Evolutionary conservation across 257 asterid genomes (phyloP), one percentile per base, ranked within the genome.

Genomic region (Salvia miltiorrhiza): DNA sequence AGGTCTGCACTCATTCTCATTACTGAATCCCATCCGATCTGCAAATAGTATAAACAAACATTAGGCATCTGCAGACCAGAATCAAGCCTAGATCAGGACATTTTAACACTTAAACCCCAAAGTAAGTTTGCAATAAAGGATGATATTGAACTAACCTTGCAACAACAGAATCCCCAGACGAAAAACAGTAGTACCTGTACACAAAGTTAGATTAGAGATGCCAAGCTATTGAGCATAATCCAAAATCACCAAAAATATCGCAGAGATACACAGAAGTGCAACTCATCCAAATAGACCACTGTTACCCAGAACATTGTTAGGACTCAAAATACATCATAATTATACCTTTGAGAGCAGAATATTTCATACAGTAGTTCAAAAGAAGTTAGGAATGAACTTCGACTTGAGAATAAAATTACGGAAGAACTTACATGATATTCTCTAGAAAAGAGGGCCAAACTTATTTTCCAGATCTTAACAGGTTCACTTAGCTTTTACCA

Each of bases 1-100:
- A 88, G 84, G 86, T 89, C 96, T 67, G 69, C 88, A 65, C 97
- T 88, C 99, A 95, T 95, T 88, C 98, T 85, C 98, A 92, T 89
- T 70, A 95, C 99, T 52, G 99, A 90, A 81, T 92, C 96, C 99
- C 98, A 89, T 82, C 98, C 94, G 63, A 95, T 80, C 99, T 95
- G 91, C 81, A 76, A 77, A 80, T 60, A 67, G 65, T 35, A 48
- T 47, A 60, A 39, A 67, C 20, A 72, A 44, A 70, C 61, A 79
- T 41, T 74, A 43, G 78, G 20, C 70, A 73, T 19, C 6, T 23
- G 72, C 60, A 66, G 49, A 60, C n/a, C 24, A 33, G 56, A 48
- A 79, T 45, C 63, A 60, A 62, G 67, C 32, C 62, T 30, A 43
- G 9, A 41, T 37, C 50, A 57, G 53, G 23, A 60, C 21, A 35